These are phyloP conservation scores for Euryodendron excelsum DNA, from an alignment of 148 eudicot species.

Conservation along the genomic window DNA sequence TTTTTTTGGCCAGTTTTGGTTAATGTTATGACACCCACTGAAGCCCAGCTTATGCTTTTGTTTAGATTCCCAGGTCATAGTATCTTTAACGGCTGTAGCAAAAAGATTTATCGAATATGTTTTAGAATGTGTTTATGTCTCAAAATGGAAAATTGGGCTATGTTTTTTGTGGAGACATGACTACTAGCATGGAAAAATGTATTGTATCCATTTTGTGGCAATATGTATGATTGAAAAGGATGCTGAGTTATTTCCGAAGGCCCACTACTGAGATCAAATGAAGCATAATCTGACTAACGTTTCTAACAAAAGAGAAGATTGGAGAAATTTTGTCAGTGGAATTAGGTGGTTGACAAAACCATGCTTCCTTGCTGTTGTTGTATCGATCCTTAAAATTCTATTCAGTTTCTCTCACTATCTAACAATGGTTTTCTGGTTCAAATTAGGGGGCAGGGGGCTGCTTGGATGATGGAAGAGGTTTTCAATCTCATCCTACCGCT, in stretches of 20 bases:
- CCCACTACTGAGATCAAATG: not conserved
- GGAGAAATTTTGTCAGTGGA: no score
- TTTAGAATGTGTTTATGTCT: not conserved
- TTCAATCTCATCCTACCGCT: no score
- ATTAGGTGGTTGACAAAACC: not conserved
- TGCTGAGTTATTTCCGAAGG: not conserved
- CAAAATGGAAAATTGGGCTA: not conserved
- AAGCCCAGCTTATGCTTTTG: not conserved
- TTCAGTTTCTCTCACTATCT: no score
- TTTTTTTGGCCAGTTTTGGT: not conserved
- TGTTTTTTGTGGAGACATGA: not conserved
- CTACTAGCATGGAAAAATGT: not conserved
- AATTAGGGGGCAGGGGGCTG: no score
- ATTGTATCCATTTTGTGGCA: not conserved
- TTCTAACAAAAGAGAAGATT: not conserved
- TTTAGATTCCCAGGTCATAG: not conserved
- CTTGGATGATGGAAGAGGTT: no score
- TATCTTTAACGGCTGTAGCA: not conserved
- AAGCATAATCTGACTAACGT: not conserved
- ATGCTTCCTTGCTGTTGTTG: not conserved
- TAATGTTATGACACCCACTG: not conserved
- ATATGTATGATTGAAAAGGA: not conserved
- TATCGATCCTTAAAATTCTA: not conserved
- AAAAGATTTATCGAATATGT: not conserved
- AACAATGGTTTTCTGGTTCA: no score